Conservation (phyloP, 2,329 filamentous ascomycete genomes). For the Bipolaris oryzae region DNA sequence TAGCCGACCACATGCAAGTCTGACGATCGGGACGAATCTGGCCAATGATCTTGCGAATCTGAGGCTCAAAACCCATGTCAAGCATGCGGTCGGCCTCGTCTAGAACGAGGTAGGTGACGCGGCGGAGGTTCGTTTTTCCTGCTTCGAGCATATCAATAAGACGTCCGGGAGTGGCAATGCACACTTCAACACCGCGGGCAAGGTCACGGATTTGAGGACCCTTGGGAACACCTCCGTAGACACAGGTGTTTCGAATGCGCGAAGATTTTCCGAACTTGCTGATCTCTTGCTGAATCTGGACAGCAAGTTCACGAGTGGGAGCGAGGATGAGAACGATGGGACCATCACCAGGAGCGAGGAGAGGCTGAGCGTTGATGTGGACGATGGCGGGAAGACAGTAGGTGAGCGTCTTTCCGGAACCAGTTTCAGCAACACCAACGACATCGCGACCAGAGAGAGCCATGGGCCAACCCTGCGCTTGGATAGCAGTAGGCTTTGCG, state of each 20-base stretch:
- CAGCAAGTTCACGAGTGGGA: conserved; percentile 94
- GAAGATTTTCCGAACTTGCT: conserved; percentile 98
- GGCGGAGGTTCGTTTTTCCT: conserved; percentile 96
- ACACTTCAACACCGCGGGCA: conserved; percentile 93
- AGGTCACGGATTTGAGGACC: conserved; percentile 96
- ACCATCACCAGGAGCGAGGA: conserved; percentile 91
- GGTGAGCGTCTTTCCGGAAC: conserved; percentile 97
- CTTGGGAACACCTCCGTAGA: conserved; percentile 98
- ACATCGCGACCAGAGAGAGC: conserved; percentile 97
- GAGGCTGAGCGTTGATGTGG: conserved; percentile 98
- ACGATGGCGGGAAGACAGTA: conserved; percentile 98
- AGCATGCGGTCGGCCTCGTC: conserved; percentile 99
- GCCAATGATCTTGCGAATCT: conserved; percentile 97
- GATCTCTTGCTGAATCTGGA: conserved; percentile 98
- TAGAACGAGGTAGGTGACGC: conserved; percentile 96
- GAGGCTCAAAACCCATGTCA: conserved; percentile 99
- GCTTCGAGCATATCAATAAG: conserved; percentile 98
- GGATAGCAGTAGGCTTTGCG: conserved; percentile 89
- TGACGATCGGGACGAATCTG: conserved; percentile 98
- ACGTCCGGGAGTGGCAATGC: conserved; percentile 96
- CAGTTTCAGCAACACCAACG: conserved; percentile 98
- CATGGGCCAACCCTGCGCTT: conserved; percentile 99
- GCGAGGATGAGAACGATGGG: conserved; percentile 96
- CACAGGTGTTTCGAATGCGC: conserved; percentile 96
- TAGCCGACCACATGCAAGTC: conserved; percentile 99